A percentile compares a stretch with the other conserved stretches of the same genome.
Evolutionary conservation across 2,329 filamentous ascomycete genomes (phyloP).

Genomic region (Juglanconis sp.): DNA sequence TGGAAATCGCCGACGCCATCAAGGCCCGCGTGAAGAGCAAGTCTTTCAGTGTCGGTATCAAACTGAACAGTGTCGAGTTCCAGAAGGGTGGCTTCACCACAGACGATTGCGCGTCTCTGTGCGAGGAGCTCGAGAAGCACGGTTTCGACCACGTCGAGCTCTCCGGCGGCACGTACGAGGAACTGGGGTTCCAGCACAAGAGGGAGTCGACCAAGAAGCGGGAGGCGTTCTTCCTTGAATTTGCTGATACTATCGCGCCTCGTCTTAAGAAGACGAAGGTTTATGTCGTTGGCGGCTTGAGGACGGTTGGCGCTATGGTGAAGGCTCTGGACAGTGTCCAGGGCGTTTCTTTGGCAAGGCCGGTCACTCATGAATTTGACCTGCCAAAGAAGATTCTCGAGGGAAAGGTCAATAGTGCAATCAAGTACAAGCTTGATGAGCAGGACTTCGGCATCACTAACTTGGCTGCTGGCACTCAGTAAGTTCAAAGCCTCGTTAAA

Average conservation of each 20-base stretch:
- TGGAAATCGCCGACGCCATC: conserved; percentile 42
- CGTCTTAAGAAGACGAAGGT: conserved; percentile 45
- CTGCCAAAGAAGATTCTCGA: conserved; percentile 42
- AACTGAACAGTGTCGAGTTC: conserved; percentile 58
- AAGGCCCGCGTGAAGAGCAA: conserved; percentile 27
- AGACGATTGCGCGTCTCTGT: conserved; percentile 47
- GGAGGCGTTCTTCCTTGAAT: conserved; percentile 57
- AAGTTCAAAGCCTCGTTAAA: neutral
- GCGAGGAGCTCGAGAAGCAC: conserved; percentile 44
- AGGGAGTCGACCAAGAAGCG: conserved; percentile 52
- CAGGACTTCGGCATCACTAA: conserved; percentile 39
- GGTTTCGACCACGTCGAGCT: conserved; percentile 57
- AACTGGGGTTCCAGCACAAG: conserved; percentile 47
- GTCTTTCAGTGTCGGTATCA: conserved; percentile 50
- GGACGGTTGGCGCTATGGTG: conserved; percentile 51
- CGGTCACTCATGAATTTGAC: conserved; percentile 46
- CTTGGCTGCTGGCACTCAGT: conserved; percentile 17
- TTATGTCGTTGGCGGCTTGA: conserved; percentile 54
- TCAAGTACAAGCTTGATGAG: conserved; percentile 43
- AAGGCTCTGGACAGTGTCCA: conserved; percentile 50
- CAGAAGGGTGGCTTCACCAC: conserved; percentile 48
- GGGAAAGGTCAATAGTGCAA: conserved; percentile 44
- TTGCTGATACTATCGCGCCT: conserved; percentile 47
- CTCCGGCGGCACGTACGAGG: conserved; percentile 56
- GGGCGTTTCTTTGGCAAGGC: conserved; percentile 53